Evolutionary conservation across 306 rosid genomes (phyloP), one percentile per base, ranked within the genome.

Genomic region (Senna tora): DNA sequence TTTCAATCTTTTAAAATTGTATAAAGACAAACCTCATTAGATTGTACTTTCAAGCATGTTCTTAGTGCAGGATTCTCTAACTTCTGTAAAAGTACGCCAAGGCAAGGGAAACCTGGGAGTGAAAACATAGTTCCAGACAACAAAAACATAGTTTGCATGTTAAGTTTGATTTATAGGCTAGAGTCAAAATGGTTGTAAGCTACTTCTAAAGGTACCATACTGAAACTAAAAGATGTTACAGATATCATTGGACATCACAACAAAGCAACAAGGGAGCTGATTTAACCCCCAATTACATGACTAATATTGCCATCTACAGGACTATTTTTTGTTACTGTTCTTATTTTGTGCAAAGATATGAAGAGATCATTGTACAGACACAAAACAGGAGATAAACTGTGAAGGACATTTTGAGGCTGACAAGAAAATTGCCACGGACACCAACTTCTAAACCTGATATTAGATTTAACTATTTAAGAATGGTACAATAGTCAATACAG

Each of bases 71-170:
- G 99, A 86, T 94, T 94, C 86, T 91, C 99, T 81, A 94, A 80
- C 93, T 94, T 94, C 70, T 94, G 99, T 86, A 94, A 79, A 80
- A 94, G 86, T 30, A 94, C 89, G 2, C 99, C 99, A 61, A 94
- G 96, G 85, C 87, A 89, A 77, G 99, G 97, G 73, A 94, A 94
- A 78, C 97, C 97, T 94, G 80, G 21, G 65, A 81, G 59, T 63
- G 38, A 79, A 77, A 71, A 39, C 47, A 67, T 32, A 34, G 61
- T 67, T 60, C 60, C 53, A 72, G 60, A 67, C 63, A 46, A 46
- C 33, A 21, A 20, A 72, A 38, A 34, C 56, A 19, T 45, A 76
- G 60, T 36, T 75, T 14, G 22, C 61, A 75, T 39, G 43, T 50
- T 69, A 75, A 57, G 65, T 55, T 61, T 74, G 52, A 53, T 67